Percentiles rank a stretch among this genome's conserved stretches.
These are phyloP conservation scores for Theobroma grandiflorum DNA, from an alignment of 441 rosid genomes.

Conservation along the genomic window DNA sequence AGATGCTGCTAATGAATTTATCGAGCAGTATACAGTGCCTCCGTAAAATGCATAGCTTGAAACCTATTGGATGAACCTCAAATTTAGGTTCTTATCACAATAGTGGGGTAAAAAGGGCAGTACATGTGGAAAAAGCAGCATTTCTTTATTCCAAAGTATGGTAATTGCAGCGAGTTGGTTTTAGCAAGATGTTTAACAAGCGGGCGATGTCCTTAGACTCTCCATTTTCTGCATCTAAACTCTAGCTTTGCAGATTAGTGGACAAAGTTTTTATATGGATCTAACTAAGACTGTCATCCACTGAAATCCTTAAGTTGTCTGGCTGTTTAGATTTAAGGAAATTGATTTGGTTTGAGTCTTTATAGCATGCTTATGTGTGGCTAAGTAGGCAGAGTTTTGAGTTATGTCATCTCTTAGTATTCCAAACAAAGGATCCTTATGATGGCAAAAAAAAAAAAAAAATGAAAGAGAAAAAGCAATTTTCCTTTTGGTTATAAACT, in stretches of 20 bases:
- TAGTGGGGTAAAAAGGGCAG: background rate
- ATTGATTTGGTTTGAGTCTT: background rate
- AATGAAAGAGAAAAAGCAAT: too few relatives aligned
- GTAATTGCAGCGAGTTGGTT: background rate
- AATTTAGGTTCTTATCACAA: background rate
- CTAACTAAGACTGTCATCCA: background rate
- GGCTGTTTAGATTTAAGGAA: slow-evolving; percentile 7
- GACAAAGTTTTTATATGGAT: background rate
- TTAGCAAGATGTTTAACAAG: background rate
- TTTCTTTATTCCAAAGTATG: background rate
- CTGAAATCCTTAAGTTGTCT: slow-evolving; percentile 11
- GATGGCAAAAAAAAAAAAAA: background rate
- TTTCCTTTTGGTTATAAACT: background rate
- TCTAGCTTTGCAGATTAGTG: background rate
- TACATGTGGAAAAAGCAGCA: background rate
- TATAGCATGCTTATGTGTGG: background rate
- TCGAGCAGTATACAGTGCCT: background rate
- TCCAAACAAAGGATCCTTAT: background rate
- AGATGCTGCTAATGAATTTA: background rate
- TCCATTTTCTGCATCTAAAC: background rate
- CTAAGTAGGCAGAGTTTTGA: background rate
- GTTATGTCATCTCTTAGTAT: background rate
- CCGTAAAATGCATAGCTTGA: background rate
- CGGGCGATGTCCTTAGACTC: background rate
- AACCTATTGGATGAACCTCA: background rate